These are phyloP conservation scores for Phytophthora kernoviae DNA, from an alignment of 352 stramenopile genomes.

Conservation along the genomic window DNA sequence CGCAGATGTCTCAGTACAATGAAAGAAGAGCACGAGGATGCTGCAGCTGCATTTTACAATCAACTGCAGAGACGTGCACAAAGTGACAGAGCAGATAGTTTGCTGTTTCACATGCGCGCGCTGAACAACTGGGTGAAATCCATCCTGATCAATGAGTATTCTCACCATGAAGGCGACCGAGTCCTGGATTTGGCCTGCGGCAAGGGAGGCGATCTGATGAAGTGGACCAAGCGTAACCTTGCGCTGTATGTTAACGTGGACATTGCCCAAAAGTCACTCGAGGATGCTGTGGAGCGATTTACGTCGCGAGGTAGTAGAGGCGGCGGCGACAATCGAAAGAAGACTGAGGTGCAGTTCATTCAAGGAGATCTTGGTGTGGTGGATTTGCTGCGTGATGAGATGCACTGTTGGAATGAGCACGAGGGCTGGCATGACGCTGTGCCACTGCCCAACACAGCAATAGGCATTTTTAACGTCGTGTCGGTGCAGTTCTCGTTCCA, in stretches of 20 bases:
- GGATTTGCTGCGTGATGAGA: constrained; percentile 63
- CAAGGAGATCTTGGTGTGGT: constrained; percentile 78
- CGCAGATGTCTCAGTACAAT: too few species aligned
- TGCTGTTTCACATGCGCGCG: constrained; percentile 97
- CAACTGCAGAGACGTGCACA: constrained; percentile 76
- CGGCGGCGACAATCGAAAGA: constrained; percentile 33
- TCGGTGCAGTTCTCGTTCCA: constrained; percentile 99
- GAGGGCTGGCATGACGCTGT: constrained; percentile 65
- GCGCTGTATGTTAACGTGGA: constrained; percentile 97
- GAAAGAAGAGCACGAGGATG: too few species aligned
- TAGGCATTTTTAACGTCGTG: constrained; percentile 93
- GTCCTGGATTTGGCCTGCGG: constrained; percentile 98
- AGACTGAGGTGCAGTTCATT: constrained; percentile 80
- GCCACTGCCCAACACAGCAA: constrained; percentile 37
- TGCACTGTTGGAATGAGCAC: constrained; percentile 74
- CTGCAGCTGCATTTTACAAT: constrained; percentile 85
- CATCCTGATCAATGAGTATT: constrained; percentile 93
- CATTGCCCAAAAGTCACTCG: constrained; percentile 96
- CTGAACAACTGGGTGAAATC: constrained; percentile 99
- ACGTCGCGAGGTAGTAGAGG: constrained; percentile 49
- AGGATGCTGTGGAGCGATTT: constrained; percentile 92
- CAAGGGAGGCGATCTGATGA: constrained; percentile 98
- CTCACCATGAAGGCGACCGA: constrained; percentile 70
- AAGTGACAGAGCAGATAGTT: constrained; percentile 83
- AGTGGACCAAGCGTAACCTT: constrained; percentile 94